Evolutionary conservation across 2,329 filamentous ascomycete genomes (phyloP), one percentile per base, ranked within the genome.

Genomic region (Ploettnerulaceae sp.): DNA sequence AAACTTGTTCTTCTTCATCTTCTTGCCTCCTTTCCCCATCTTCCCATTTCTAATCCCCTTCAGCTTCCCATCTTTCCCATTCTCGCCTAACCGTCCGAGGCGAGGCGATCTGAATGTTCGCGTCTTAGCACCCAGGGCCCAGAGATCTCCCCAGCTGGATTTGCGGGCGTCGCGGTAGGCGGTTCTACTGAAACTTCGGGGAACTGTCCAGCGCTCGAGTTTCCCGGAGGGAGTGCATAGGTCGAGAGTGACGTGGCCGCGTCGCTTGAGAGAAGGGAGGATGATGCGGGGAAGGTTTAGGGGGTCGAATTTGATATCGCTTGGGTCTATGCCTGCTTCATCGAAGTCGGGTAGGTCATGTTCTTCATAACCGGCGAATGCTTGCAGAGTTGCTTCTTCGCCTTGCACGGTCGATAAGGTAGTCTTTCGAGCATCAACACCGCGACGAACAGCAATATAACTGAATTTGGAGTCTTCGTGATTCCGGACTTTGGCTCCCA

Each of bases 111-210:
- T 72, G 2, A 67, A 62, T 3, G 85, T 76, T 9, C 89, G 76
- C 0, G 89, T 94, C 74, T 97, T 97, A 17, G 90, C 91, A 0
- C 93, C 93, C 0, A 97, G 73, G 0, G 91, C 89, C 93, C 93
- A 98, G 7, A 97, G 72, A 64, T 97, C 93, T 29, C 93, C 93
- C 93, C 91, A 97, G 43, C 71, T 71, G 0, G 84, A 78, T 69
- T 98, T 98, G 52, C 93, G 81, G 26, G 93, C 93, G 63, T 97
- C 93, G 58, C 86, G 88, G 69, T 91, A 97, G 1, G 89, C 89
- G 59, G 85, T 81, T 58, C 78, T 82, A 64, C 83, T 84, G 67
- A 84, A 93, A 49, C 82, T 89, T 57, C 82, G 82, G 1, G 91
- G 87, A 0, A 98, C 84, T 0, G 85, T 93, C 93, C 93, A 98